Base-by-base conservation (phyloP, 2,329 filamentous ascomycete species). In the Apiospora arundinis region DNA sequence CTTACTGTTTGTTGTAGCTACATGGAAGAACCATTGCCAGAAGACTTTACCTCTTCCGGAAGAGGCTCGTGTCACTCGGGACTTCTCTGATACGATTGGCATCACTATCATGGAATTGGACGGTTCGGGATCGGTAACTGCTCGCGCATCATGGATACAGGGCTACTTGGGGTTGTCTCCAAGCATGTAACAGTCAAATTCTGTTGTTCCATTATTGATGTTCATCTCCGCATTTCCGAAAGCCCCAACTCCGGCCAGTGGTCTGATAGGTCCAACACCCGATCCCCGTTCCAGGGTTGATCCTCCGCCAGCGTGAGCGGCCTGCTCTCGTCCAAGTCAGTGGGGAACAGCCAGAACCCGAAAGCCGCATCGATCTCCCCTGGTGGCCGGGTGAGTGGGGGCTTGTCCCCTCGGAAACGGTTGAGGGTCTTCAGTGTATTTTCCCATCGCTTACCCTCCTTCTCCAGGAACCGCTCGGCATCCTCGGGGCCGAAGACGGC, bases 281-380 rank as follows among this genome's bases (percentile, higher is more conserved):
- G 40, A 45, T 42, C 14, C 42, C 25, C 32, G 32, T 32, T 28
- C 18, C 16, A 16, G n/a, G 66, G 40, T 5, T 25, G n/a, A 21
- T 68, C 12, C 18, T 48, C n/a, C n/a, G 66, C 16, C 66, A 68
- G 66, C n/a, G 40, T 42, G 16, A 68, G 66, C 7, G 66, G 66
- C 12, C 9, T 42, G 2, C 25, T 32, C 6, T 28, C 66, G 4
- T 48, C 66, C 18, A 23, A 14, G 37, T 48, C 42, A 1, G 46
- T 42, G 8, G 66, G 66, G 7, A 68, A 68, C 42, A 68, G 18
- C 66, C 66, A 68, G 18, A 68, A 68, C 4, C 66, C 66, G 21
- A 68, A 68, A 21, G 66, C 66, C 23, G 66, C 66, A 7, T 68
- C 66, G 40, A 32, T 28, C 40, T 28, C n/a, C 40, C 66, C 66